These are phyloP conservation scores for Cymbomonas tetramitiformis DNA, from an alignment of 139 green algal genomes.

Conservation along the genomic window DNA sequence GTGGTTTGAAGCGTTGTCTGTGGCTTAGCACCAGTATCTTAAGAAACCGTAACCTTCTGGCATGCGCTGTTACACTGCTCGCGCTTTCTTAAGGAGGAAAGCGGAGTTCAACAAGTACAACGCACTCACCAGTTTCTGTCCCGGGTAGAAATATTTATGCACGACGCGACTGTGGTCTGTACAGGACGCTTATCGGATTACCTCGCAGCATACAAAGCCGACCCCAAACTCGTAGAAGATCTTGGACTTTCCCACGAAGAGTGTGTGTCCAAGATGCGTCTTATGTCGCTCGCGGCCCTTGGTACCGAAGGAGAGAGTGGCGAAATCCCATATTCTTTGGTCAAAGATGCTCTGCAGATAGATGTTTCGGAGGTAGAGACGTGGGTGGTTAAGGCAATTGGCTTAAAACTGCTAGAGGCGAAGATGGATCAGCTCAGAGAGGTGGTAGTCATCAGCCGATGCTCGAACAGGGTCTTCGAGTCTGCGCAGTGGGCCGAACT, in stretches of 20 bases:
- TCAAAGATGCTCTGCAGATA: conserved; percentile 20
- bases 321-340: conserved; percentile 25
- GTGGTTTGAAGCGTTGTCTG: too few species aligned
- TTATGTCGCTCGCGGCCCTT: conserved; percentile 29
- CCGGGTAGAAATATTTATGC: too few species aligned
- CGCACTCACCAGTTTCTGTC: too few species aligned
- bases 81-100: not conserved
- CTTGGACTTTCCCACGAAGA: conserved; percentile 19
- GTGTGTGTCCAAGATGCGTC: conserved; percentile 23
- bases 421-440: conserved; percentile 36
- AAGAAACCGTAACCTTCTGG: too few species aligned
- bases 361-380: conserved; percentile 25
- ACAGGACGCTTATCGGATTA: too few species aligned
- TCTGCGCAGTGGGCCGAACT: conserved; percentile 23
- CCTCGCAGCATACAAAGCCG: too few species aligned
- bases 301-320: not conserved
- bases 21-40: too few species aligned
- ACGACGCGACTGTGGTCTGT: too few species aligned
- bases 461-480: conserved; percentile 22
- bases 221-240: not conserved
- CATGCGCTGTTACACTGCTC: not conserved
- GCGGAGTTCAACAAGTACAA: conserved; percentile 9
- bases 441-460: conserved; percentile 22
- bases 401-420: conserved; percentile 23
- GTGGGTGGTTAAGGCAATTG: conserved; percentile 29